Conservation (phyloP, 2,329 filamentous ascomycete species). For the Dendrostoma leiphaemia region DNA sequence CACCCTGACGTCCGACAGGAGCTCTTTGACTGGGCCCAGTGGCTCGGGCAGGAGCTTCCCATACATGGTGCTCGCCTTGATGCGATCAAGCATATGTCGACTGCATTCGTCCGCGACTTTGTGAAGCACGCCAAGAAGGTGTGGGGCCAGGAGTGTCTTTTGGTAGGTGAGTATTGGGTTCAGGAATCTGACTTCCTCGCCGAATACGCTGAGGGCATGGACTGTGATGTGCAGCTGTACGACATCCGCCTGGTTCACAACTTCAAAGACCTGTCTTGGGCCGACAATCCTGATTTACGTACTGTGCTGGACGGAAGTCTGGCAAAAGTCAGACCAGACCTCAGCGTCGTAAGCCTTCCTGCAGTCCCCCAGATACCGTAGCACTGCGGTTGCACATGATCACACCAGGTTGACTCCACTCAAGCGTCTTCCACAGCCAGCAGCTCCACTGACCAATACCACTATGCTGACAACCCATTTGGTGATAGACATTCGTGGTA, state of each 20-base stretch:
- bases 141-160: conserved; percentile 52
- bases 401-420: too few relatives aligned
- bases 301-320: conserved; percentile 6
- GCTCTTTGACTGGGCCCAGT: conserved; percentile 29
- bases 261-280: conserved; percentile 56
- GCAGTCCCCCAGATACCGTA: not conserved
- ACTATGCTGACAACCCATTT: not conserved
- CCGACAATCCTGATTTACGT: conserved; percentile 28
- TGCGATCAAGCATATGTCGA: conserved; percentile 33
- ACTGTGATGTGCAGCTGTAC: conserved; percentile 56
- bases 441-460: too few relatives aligned
- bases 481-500: conserved; percentile 57
- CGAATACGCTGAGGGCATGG: conserved; percentile 54
- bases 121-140: conserved; percentile 22
- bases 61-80: conserved; percentile 32
- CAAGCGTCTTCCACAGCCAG: too few relatives aligned
- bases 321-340: not conserved
- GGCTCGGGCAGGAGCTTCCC: conserved; percentile 29
- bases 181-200: conserved; percentile 54
- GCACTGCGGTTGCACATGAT: too few relatives aligned
- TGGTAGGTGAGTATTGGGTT: conserved; percentile 71
- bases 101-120: conserved; percentile 28
- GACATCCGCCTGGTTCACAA: conserved; percentile 66
- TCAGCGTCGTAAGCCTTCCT: not conserved
- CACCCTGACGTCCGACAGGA: conserved; percentile 30